These are phyloP conservation scores for Panicum hallii DNA, from an alignment of 202 grass and related monocot species.

Conservation along the genomic window DNA sequence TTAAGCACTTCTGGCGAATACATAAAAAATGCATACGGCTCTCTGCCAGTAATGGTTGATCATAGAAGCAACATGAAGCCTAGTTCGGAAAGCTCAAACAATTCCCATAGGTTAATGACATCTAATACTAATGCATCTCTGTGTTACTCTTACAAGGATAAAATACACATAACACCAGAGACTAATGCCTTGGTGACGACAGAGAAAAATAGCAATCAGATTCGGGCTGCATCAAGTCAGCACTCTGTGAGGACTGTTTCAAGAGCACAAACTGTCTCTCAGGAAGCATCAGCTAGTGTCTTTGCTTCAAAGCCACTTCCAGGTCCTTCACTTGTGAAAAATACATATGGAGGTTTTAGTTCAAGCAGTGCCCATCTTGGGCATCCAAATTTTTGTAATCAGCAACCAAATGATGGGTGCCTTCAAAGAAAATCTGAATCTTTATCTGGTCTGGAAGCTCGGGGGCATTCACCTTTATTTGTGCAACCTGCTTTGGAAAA, in stretches of 20 bases:
- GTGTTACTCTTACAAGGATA: conserved; percentile 59
- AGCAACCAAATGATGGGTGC: conserved; percentile 46
- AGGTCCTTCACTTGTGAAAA: conserved; percentile 45
- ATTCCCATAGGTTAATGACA: conserved; percentile 41
- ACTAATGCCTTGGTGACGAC: conserved; percentile 45
- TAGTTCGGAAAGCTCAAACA: conserved; percentile 46
- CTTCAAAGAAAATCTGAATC: conserved; percentile 44
- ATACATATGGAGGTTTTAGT: conserved; percentile 36
- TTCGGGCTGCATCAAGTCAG: conserved; percentile 22
- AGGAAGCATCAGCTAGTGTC: conserved; percentile 38
- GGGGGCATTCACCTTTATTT: conserved; percentile 50
- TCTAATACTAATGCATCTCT: conserved; percentile 48
- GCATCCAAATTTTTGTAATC: conserved; percentile 36
- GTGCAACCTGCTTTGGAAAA: conserved; percentile 53
- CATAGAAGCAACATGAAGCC: conserved; percentile 45
- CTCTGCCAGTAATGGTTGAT: conserved; percentile 27
- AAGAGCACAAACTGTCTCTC: conserved; percentile 17
- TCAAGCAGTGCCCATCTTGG: conserved; percentile 30
- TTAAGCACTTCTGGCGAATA: conserved; percentile 46
- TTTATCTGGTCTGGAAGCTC: conserved; percentile 45
- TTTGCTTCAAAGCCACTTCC: conserved; percentile 25
- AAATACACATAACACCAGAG: conserved; percentile 30
- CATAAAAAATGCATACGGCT: conserved; percentile 24
- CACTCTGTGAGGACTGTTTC: conserved; percentile 40
- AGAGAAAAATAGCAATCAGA: conserved; percentile 53